Percentiles rank a stretch among this genome's conserved stretches.
phyloP scores from a whole-genome alignment of 163 green algal species.

The Chlamydomonas reinhardtii region DNA sequence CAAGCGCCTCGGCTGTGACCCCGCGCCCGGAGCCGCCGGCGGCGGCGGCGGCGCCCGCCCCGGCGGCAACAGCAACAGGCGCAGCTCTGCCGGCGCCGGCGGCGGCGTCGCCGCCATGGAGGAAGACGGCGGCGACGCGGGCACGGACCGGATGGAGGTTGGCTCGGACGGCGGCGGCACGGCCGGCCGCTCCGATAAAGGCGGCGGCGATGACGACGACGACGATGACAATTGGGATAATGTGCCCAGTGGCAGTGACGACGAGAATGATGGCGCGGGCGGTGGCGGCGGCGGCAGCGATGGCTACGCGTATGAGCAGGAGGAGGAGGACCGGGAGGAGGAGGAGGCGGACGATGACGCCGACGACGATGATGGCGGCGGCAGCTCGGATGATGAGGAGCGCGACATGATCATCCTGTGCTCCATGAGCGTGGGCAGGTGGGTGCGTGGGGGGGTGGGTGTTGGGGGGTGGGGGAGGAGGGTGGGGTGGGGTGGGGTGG shows the following conservation, averaged over 20 bases:
- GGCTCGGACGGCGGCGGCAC: neutral
- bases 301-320: neutral
- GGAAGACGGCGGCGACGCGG: constrained; percentile 22
- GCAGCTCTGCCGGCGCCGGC: neutral
- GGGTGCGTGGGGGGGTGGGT: neutral
- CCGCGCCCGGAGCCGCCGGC: too few species aligned
- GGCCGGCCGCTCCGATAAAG: neutral
- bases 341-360: constrained; percentile 35
- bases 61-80: neutral
- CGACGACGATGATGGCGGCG: constrained; percentile 20
- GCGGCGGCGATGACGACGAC: neutral
- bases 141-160: neutral
- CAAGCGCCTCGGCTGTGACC: too few species aligned
- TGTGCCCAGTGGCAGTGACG: neutral
- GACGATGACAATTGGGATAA: constrained; percentile 31
- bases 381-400: constrained; percentile 59
- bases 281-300: constrained; percentile 24
- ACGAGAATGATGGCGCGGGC: neutral
- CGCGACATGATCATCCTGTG: constrained; percentile 46
- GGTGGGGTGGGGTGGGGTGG: neutral
- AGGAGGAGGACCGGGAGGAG: neutral
- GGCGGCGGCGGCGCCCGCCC: too few species aligned
- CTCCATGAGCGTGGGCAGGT: constrained; percentile 31
- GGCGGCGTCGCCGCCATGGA: constrained; percentile 36
- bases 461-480: too few species aligned